Evolutionary conservation across 2,329 filamentous ascomycete species (phyloP).

Genomic region (Triangularia setosa): DNA sequence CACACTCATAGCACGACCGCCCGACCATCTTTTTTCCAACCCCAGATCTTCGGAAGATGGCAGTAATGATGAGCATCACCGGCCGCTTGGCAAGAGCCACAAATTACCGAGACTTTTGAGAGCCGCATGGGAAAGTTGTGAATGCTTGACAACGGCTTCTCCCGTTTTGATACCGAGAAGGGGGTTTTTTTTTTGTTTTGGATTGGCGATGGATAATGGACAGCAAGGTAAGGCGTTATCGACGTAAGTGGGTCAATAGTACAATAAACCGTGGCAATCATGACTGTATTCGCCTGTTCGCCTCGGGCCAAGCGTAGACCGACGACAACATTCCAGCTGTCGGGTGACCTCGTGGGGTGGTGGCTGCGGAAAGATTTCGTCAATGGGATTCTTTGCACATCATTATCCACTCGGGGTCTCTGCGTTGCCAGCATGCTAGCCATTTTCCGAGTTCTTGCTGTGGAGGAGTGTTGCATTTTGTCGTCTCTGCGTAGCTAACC

Average conservation of each 20-base stretch:
- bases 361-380: neutral
- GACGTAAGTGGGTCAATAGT: neutral
- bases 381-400: neutral
- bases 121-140: conserved; percentile 5
- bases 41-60: neutral
- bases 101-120: conserved; percentile 24
- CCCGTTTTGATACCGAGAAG: conserved; percentile 9
- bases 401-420: neutral
- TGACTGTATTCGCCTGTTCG: neutral
- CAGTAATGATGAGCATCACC: conserved; percentile 13
- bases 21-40: neutral
- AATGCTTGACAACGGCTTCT: conserved; percentile 9
- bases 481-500: neutral
- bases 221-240: neutral
- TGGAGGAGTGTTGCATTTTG: neutral
- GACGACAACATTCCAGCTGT: neutral
- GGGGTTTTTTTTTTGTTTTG: no score
- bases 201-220: neutral
- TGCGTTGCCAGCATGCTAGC: neutral
- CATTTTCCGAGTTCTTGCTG: neutral
- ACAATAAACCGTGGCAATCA: neutral
- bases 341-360: neutral
- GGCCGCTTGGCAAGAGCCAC: conserved; percentile 23
- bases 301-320: neutral
- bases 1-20: neutral